These are phyloP conservation scores for Xylariaceae sp. DNA, from an alignment of 2,329 filamentous ascomycete species.

Conservation along the genomic window DNA sequence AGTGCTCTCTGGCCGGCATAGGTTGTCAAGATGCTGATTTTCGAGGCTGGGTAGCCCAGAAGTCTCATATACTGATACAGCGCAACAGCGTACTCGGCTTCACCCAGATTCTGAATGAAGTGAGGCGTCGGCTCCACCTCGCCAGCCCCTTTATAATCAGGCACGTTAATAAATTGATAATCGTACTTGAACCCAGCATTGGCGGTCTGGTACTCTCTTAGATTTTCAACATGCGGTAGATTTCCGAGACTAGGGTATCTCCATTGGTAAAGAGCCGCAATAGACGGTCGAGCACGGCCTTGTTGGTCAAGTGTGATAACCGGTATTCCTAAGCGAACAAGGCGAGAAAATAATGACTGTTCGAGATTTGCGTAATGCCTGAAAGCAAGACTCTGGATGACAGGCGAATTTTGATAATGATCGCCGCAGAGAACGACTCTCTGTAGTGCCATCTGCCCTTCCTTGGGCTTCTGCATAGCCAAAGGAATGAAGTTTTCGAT, in stretches of 20 bases:
- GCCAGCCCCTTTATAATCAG: conserved; percentile 87
- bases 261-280: conserved; percentile 92
- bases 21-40: conserved; percentile 89
- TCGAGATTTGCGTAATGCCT: conserved; percentile 94
- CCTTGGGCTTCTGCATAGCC: conserved; percentile 82
- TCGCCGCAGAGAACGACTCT: conserved; percentile 92
- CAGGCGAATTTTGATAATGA: conserved; percentile 94
- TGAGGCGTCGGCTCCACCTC: conserved; percentile 91
- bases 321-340: conserved; percentile 92
- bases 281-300: conserved; percentile 84
- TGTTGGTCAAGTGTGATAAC: conserved; percentile 90
- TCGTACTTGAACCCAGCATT: conserved; percentile 94
- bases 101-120: conserved; percentile 94
- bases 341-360: conserved; percentile 89
- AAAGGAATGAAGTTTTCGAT: conserved; percentile 96
- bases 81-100: conserved; percentile 96
- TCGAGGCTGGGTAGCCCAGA: conserved; percentile 82
- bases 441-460: conserved; percentile 77
- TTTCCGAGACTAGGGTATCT: conserved; percentile 83
- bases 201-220: conserved; percentile 75
- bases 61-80: conserved; percentile 97
- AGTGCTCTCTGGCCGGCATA: conserved; percentile 92
- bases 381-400: conserved; percentile 94
- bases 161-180: conserved; percentile 95
- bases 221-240: conserved; percentile 73